Conservation (phyloP, 805 yeast species). For the Schwanniomyces pseudopolymorphus region DNA sequence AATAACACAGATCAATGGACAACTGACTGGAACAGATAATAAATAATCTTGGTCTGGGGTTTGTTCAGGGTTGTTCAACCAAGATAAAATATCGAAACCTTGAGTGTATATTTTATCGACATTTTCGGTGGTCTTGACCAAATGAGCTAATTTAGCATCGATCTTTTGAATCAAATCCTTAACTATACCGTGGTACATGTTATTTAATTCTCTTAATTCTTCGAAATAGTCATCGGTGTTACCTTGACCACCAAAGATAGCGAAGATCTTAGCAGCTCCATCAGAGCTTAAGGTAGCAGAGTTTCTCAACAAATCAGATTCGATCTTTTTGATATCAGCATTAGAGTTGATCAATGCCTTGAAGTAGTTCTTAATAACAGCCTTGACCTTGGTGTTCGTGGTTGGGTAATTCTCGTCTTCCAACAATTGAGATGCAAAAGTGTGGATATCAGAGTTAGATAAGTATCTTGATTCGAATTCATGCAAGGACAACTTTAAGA, state of each 20-base stretch:
- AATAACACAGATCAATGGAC: slow-evolving; percentile 96
- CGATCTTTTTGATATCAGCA: slow-evolving; percentile 19
- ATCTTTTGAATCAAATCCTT: slow-evolving; percentile 66
- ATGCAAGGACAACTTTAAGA: slow-evolving; percentile 63
- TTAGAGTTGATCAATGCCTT: slow-evolving; percentile 31
- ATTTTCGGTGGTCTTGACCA: slow-evolving; percentile 70
- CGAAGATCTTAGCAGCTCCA: slow-evolving; percentile 56
- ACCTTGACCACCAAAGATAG: slow-evolving; percentile 99
- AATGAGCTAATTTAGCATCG: slow-evolving; percentile 63
- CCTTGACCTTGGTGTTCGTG: slow-evolving; percentile 66
- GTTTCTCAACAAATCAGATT: slow-evolving; percentile 59
- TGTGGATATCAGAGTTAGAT: slow-evolving; percentile 69
- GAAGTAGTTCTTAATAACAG: slow-evolving; percentile 77
- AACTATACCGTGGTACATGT: slow-evolving; percentile 72
- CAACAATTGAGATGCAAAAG: slow-evolving; percentile 74
- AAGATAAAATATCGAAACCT: slow-evolving; percentile 82
- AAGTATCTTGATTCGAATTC: slow-evolving; percentile 87
- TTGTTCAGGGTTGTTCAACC: slow-evolving; percentile 83
- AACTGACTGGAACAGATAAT: slow-evolving; percentile 87
- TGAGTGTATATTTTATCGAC: slow-evolving; percentile 89
- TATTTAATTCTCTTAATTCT: slow-evolving; percentile 84
- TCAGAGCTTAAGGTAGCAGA: slow-evolving; percentile 43
- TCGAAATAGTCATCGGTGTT: slow-evolving; percentile 96
- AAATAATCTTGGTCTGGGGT: slow-evolving; percentile 90
- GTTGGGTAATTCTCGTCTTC: slow-evolving; percentile 57